Conservation (phyloP, 345 rosid species). For the Citrus mangshanensis region DNA sequence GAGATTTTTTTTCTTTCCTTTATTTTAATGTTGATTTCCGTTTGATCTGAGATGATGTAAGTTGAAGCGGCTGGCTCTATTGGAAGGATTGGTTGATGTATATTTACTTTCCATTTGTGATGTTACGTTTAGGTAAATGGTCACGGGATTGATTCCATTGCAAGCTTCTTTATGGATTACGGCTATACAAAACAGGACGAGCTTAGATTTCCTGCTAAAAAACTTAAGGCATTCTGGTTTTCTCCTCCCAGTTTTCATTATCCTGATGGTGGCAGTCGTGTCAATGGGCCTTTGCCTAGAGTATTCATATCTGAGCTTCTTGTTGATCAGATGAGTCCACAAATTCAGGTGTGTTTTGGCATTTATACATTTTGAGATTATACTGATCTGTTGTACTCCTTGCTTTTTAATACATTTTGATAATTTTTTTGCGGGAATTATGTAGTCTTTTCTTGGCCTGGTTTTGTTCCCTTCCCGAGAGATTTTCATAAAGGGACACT, state of each 20-base stretch:
- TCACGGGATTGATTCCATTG: slow-evolving; percentile 80
- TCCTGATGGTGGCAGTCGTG: slow-evolving; percentile 46
- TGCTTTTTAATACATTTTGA: background rate
- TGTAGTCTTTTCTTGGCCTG: background rate
- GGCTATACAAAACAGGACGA: slow-evolving; percentile 77
- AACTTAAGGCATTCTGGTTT: slow-evolving; percentile 90
- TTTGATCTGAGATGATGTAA: background rate
- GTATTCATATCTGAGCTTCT: slow-evolving; percentile 92
- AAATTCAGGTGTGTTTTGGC: slow-evolving; percentile 53
- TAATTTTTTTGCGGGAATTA: background rate
- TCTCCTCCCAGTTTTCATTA: slow-evolving; percentile 59
- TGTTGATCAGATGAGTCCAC: slow-evolving; percentile 69
- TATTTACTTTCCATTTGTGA: background rate
- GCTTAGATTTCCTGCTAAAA: slow-evolving; percentile 87
- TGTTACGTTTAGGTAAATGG: slow-evolving; percentile 49
- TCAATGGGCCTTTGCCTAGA: slow-evolving; percentile 79
- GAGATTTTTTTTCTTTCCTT: no score
- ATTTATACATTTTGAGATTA: background rate
- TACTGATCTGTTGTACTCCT: background rate
- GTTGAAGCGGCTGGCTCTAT: background rate
- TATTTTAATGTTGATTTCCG: no score
- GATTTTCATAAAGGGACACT: background rate
- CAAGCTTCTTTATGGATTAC: slow-evolving; percentile 70
- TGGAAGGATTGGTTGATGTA: background rate
- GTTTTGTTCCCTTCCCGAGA: background rate